Conservation (phyloP, 371 early-diverging fungal species). For the Mucor mucedo region DNA sequence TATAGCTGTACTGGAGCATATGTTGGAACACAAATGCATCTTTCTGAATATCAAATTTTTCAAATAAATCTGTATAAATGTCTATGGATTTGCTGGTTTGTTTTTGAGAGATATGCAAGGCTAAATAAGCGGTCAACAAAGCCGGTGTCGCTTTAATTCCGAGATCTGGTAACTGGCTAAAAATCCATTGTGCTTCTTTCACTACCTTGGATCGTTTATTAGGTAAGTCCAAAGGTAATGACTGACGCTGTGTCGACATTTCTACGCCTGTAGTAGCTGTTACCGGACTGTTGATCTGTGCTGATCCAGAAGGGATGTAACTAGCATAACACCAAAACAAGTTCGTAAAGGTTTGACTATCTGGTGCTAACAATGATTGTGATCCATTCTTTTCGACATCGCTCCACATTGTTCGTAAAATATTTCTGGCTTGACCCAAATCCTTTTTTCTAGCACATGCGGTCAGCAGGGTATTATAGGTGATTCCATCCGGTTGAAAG, state of each 20-base stretch:
- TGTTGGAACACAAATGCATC: constrained; percentile 64
- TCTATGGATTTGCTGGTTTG: constrained; percentile 42
- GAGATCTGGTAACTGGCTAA: constrained; percentile 37
- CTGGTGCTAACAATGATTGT: constrained; percentile 47
- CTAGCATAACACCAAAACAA: constrained; percentile 72
- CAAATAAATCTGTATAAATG: constrained; percentile 54
- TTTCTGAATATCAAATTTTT: constrained; percentile 42
- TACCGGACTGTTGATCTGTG: constrained; percentile 5
- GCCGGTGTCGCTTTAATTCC: constrained; percentile 49
- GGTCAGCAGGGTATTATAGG: constrained; percentile 81
- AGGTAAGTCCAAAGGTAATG: constrained; percentile 40
- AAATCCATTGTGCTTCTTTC: constrained; percentile 47
- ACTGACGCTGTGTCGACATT: constrained; percentile 15
- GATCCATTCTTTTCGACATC: constrained; percentile 27
- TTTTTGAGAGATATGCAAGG: constrained; percentile 63
- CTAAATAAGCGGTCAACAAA: constrained; percentile 65
- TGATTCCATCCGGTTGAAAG: constrained; percentile 76
- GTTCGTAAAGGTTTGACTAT: constrained; percentile 65
- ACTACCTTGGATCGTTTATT: constrained; percentile 46
- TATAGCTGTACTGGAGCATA: constrained; percentile 57
- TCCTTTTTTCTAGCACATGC: constrained; percentile 77
- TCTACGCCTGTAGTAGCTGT: neutral
- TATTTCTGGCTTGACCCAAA: constrained; percentile 62
- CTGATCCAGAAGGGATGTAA: constrained; percentile 32
- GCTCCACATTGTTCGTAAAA: constrained; percentile 65